A percentile compares a stretch with the other conserved stretches of the same genome.
Evolutionary conservation across 1,284 basidiomycete species (phyloP).

Genomic region (Ceratobasidium sp.): DNA sequence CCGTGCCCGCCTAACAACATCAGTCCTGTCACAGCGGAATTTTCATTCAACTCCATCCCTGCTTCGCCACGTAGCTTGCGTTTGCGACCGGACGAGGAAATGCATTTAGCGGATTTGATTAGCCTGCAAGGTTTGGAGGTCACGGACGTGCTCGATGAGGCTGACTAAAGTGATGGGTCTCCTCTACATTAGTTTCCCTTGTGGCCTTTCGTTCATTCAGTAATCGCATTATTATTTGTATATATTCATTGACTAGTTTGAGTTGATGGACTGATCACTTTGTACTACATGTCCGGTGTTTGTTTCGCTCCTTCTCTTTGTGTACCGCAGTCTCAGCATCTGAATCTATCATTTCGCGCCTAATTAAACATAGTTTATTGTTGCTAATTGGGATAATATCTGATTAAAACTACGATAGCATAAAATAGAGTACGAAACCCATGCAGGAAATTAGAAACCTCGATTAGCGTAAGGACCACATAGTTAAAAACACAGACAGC

Average conservation of each 20-base stretch:
- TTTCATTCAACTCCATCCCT: slow-evolving; percentile 37
- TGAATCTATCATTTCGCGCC: too few relatives aligned
- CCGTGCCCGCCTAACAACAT: slow-evolving; percentile 6
- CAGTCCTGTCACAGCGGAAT: slow-evolving; percentile 31
- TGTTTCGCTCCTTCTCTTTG: background rate
- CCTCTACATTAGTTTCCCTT: too few relatives aligned
- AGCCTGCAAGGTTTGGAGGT: slow-evolving; percentile 32
- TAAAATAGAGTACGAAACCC: background rate
- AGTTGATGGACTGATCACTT: background rate
- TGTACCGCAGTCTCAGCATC: slow-evolving; percentile 9
- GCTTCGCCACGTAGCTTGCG: slow-evolving; percentile 39
- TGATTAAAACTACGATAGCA: slow-evolving; percentile 36
- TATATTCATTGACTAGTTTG: background rate
- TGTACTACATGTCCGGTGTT: background rate
- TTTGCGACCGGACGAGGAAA: slow-evolving; percentile 41
- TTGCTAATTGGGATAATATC: too few relatives aligned
- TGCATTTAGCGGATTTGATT: slow-evolving; percentile 43
- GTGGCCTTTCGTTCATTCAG: too few relatives aligned
- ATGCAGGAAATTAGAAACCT: slow-evolving; percentile 24
- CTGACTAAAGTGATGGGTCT: background rate
- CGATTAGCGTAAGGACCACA: slow-evolving; percentile 25
- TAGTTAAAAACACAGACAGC: slow-evolving; percentile 35
- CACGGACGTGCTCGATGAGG: slow-evolving; percentile 4
- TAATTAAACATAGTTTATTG: too few relatives aligned
- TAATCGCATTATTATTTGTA: background rate